A percentile compares a stretch with the other conserved stretches of the same genome.
phyloP scores from a whole-genome alignment of 495 filamentous ascomycete species.

The Penicillium cataractarum region DNA sequence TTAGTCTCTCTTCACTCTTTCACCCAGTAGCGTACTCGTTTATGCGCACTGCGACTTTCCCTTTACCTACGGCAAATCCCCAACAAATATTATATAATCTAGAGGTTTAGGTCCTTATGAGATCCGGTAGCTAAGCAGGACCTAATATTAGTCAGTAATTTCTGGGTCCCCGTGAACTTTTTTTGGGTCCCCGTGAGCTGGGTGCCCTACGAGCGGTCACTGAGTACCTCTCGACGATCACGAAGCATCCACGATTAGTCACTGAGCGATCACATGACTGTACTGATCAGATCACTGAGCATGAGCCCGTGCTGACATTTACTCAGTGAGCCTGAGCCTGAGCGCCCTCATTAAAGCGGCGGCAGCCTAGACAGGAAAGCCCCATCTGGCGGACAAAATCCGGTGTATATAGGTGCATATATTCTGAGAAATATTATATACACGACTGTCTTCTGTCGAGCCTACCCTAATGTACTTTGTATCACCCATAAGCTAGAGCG shows the following conservation, averaged over 20 bases:
- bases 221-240: not conserved
- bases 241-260: not conserved
- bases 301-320: conserved; percentile 22
- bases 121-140: too few relatives aligned
- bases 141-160: too few relatives aligned
- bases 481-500: not conserved
- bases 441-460: not conserved
- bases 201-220: too few relatives aligned
- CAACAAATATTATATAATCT: too few relatives aligned
- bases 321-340: conserved; percentile 30
- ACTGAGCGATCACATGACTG: conserved; percentile 7
- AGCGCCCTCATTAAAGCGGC: conserved; percentile 27
- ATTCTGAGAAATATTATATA: not conserved
- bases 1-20: too few relatives aligned
- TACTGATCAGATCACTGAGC: conserved; percentile 7
- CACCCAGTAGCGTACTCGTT: too few relatives aligned
- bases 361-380: conserved; percentile 19
- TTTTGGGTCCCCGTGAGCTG: too few relatives aligned
- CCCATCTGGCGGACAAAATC: conserved; percentile 7
- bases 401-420: conserved; percentile 6
- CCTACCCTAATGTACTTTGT: not conserved
- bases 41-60: too few relatives aligned
- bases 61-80: too few relatives aligned
- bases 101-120: too few relatives aligned
- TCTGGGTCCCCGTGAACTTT: too few relatives aligned